phyloP scores from a whole-genome alignment of 1,284 basidiomycete genomes.

The Rhodotorula mucilaginosa region DNA sequence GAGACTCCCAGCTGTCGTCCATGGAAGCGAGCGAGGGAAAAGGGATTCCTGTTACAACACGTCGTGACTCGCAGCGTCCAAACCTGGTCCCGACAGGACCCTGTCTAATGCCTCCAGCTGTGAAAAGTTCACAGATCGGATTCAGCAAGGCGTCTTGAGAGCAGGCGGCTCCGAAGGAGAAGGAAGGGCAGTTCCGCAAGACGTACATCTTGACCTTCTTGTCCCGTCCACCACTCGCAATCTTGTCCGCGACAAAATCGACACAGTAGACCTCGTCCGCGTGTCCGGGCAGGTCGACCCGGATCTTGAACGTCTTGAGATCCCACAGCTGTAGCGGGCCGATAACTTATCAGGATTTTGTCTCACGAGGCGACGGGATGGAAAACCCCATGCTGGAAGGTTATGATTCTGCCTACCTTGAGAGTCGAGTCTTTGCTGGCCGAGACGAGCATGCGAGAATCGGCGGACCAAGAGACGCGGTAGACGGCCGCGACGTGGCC shows the following conservation, averaged over 20 bases:
- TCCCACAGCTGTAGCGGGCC: constrained; percentile 72
- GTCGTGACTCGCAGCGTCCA: no score
- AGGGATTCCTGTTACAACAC: no score
- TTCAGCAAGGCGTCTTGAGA: background rate
- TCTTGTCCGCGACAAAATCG: constrained; percentile 95
- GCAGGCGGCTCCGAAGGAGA: no score
- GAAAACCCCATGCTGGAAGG: no score
- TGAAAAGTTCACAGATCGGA: no score
- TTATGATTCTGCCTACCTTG: constrained; percentile 61
- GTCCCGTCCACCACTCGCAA: constrained; percentile 84
- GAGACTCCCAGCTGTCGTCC: no score
- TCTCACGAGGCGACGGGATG: background rate
- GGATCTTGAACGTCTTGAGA: constrained; percentile 88
- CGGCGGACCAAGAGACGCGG: constrained; percentile 89
- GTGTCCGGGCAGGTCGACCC: constrained; percentile 89
- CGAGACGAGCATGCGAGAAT: constrained; percentile 84
- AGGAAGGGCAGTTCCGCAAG: background rate
- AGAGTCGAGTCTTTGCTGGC: constrained; percentile 94
- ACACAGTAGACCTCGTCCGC: constrained; percentile 99
- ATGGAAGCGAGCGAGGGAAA: no score
- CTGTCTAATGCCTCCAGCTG: constrained; percentile 10
- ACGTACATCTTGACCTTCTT: constrained; percentile 60
- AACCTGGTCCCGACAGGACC: no score
- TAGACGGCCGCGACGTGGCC: constrained; percentile 96
- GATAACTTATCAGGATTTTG: background rate